Evolutionary conservation across 1,284 basidiomycete genomes (phyloP).

Genomic region (Caloboletus firmus): DNA sequence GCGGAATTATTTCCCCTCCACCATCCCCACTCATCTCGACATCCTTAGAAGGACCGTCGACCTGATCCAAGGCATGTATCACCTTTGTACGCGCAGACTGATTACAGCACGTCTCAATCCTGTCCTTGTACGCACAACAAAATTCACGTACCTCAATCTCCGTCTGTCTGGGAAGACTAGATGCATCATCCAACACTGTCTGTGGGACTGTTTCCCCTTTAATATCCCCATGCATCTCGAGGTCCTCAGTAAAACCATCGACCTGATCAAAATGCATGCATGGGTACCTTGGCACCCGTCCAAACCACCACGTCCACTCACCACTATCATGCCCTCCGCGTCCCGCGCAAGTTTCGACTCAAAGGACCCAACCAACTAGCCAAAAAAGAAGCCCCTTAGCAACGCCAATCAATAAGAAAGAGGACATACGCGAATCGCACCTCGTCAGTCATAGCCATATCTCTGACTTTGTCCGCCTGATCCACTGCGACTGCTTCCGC

Average conservation of each 20-base stretch:
- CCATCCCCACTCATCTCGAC: not conserved
- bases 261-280: not conserved
- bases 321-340: conserved; percentile 1
- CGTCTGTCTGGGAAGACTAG: not conserved
- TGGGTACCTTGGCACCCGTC: not conserved
- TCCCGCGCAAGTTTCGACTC: not conserved
- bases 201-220: not conserved
- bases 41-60: not conserved
- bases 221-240: not conserved
- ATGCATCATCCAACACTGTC: not conserved
- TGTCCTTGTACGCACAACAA: not conserved
- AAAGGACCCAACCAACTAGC: not conserved
- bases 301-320: conserved; percentile 2
- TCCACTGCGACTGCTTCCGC: not conserved
- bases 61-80: too few species aligned
- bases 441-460: conserved; percentile 7
- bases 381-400: conserved; percentile 2
- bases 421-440: conserved; percentile 5
- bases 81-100: too few species aligned
- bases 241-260: not conserved
- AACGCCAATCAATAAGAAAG: not conserved
- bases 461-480: not conserved
- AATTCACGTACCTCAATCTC: not conserved
- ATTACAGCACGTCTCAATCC: not conserved
- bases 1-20: not conserved